phyloP scores from a whole-genome alignment of 208 protist species.

The Trypanosoma scelopori region DNA sequence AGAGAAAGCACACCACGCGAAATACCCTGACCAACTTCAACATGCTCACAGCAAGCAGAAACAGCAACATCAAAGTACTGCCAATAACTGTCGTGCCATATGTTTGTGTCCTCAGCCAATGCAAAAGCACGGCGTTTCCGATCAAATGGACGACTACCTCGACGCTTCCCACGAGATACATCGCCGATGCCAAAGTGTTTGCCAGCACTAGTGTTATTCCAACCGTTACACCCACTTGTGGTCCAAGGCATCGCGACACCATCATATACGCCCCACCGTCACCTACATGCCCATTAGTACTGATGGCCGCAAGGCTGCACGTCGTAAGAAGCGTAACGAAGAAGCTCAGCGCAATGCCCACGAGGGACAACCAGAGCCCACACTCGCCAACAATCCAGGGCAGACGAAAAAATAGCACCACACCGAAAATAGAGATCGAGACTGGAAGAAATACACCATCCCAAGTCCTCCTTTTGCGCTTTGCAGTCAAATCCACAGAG shows the following conservation, averaged over 20 bases:
- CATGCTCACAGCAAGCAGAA: slow-evolving; percentile 29
- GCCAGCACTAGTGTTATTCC: slow-evolving; percentile 71
- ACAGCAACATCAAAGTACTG: slow-evolving; percentile 20
- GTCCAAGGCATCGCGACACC: slow-evolving; percentile 64
- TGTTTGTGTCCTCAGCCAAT: slow-evolving; percentile 20
- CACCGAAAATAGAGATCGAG: slow-evolving; percentile 31
- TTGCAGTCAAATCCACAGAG: not conserved
- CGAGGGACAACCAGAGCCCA: slow-evolving; percentile 24
- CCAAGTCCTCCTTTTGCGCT: slow-evolving; percentile 25
- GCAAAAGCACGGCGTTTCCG: slow-evolving; percentile 12
- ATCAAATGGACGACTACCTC: slow-evolving; percentile 16
- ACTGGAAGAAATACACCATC: slow-evolving; percentile 36
- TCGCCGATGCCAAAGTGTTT: slow-evolving; percentile 40
- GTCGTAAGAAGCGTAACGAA: slow-evolving; percentile 32
- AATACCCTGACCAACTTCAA: slow-evolving; percentile 30
- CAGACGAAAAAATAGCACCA: slow-evolving; percentile 32
- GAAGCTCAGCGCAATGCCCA: slow-evolving; percentile 28
- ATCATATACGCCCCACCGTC: slow-evolving; percentile 74
- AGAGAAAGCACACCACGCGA: slow-evolving; percentile 25
- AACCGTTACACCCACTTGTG: slow-evolving; percentile 65
- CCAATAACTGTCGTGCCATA: slow-evolving; percentile 19
- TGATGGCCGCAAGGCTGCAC: slow-evolving; percentile 36
- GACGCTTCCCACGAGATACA: slow-evolving; percentile 58
- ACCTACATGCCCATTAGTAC: slow-evolving; percentile 64
- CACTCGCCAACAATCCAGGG: slow-evolving; percentile 33